Conservation (phyloP, 352 stramenopile species). For the Phytophthora niederhauseri region DNA sequence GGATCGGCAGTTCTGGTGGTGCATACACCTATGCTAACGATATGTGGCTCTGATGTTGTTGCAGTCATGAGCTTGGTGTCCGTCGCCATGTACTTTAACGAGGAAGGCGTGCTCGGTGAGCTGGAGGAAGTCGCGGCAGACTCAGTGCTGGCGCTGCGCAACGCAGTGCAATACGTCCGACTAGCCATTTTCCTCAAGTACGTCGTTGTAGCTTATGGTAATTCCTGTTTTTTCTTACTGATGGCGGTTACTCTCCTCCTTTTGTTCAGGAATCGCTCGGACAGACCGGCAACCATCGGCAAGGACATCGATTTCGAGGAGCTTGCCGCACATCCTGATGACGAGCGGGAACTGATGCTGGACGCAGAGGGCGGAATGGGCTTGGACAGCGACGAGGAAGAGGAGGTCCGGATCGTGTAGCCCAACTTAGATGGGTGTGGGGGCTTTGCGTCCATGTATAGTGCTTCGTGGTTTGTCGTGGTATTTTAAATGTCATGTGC, state of each 20-base stretch:
- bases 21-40: not conserved
- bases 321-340: conserved; percentile 41
- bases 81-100: conserved; percentile 84
- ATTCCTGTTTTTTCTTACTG: not conserved
- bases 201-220: conserved; percentile 5
- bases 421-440: conserved; percentile 14
- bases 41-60: not conserved
- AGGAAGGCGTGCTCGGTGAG: conserved; percentile 79
- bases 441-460: conserved; percentile 5
- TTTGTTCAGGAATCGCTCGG: conserved; percentile 56
- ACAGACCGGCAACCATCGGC: conserved; percentile 48
- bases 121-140: conserved; percentile 85
- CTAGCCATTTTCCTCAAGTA: conserved; percentile 88
- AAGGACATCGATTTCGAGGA: conserved; percentile 73
- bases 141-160: conserved; percentile 76
- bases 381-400: conserved; percentile 42
- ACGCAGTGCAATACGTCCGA: conserved; percentile 81
- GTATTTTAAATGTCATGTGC: conserved; percentile 25
- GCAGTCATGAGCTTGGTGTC: conserved; percentile 82
- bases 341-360: conserved; percentile 57
- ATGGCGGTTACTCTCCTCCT: not conserved
- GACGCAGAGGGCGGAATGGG: conserved; percentile 51
- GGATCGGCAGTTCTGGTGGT: not conserved
- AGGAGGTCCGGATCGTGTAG: conserved; percentile 43
- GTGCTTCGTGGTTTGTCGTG: conserved; percentile 17